Base-by-base conservation (phyloP, 169 alveolate species). In the Babesia ovis region DNA sequence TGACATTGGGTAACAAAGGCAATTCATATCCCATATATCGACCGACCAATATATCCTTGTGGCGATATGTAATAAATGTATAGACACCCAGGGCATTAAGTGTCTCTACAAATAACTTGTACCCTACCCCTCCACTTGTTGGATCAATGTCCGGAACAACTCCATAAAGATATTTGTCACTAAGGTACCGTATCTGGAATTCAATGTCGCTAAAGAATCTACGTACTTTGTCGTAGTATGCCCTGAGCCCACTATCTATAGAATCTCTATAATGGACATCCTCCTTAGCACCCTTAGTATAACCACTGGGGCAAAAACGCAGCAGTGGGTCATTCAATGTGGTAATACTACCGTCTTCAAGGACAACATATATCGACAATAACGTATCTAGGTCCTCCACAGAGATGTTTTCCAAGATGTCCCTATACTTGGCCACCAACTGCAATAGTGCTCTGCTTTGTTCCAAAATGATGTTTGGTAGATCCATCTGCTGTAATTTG, bases 81-180 rank as follows among this genome's bases (percentile, higher is more conserved):
- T 22, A 61, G 5, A 61, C 58, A 6, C 71, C 71, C 18, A 61
- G 14, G 55, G 29, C n/a, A 25, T 39, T 42, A 23, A 61, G 9
- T 0, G 31, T 6, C 3, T 11, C 58, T 2, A 11, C 31, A 9
- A 61, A 18, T n/a, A n/a, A n/a, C 23, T 32, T 1, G 58, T 37
- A 27, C 6, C 16, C n/a, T 14, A 43, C 29, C 18, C 27, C 43
- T 4, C 4, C 27, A 1, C 25, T 16, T 20, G 37, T 16, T 1
- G 68, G 29, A 9, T n/a, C 5, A 27, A 18, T 45, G 42, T 61
- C 14, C 6, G 4, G 20, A 37, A 16, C 53, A 6, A 61, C 32
- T 2, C 71, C 71, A 4, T 1, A 32, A n/a, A 61, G 71, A 31
- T 61, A 61, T 0, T 61, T 43, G 32, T 61, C 46, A 25, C 48